Conservation (phyloP, 495 filamentous ascomycete genomes). For the Xylaria nigripes region DNA sequence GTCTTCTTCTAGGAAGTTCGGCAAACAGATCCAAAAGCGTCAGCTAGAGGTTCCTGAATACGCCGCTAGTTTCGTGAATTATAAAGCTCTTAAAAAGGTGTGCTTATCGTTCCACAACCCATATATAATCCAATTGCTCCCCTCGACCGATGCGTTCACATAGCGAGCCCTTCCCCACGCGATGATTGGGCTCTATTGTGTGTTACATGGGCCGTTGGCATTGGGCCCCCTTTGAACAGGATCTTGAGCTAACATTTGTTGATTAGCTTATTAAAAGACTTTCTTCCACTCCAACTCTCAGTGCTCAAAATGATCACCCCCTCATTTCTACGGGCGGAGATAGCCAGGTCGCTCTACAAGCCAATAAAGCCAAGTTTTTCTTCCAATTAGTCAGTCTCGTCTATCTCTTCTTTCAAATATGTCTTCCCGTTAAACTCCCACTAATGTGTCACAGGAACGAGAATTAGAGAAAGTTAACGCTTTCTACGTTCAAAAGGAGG, state of each 20-base stretch:
- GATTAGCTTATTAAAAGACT: conserved; percentile 93
- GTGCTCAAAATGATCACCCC: conserved; percentile 57
- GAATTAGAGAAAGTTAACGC: conserved; percentile 98
- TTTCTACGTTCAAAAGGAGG: conserved; percentile 97
- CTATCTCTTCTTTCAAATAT: not conserved
- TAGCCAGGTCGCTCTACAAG: conserved; percentile 85
- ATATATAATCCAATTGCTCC: not conserved
- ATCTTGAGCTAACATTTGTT: conserved; percentile 21
- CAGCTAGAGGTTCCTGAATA: conserved; percentile 99
- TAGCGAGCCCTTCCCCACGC: not conserved
- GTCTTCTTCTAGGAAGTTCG: conserved; percentile 75
- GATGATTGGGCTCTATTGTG: not conserved
- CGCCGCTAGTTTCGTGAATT: conserved; percentile 97
- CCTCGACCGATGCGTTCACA: not conserved
- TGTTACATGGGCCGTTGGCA: not conserved
- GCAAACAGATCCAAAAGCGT: conserved; percentile 96
- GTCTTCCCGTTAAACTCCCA: not conserved
- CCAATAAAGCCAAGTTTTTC: conserved; percentile 97
- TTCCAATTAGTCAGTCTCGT: conserved; percentile 70
- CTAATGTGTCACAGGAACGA: conserved; percentile 57
- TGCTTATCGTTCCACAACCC: conserved; percentile 6
- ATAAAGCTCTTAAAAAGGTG: conserved; percentile 98
- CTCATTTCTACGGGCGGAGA: conserved; percentile 45
- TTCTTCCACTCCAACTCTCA: conserved; percentile 78
- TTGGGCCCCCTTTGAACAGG: not conserved